These are phyloP conservation scores for Rhodotorula babjevae DNA, from an alignment of 768 basidiomycete genomes.

Conservation along the genomic window DNA sequence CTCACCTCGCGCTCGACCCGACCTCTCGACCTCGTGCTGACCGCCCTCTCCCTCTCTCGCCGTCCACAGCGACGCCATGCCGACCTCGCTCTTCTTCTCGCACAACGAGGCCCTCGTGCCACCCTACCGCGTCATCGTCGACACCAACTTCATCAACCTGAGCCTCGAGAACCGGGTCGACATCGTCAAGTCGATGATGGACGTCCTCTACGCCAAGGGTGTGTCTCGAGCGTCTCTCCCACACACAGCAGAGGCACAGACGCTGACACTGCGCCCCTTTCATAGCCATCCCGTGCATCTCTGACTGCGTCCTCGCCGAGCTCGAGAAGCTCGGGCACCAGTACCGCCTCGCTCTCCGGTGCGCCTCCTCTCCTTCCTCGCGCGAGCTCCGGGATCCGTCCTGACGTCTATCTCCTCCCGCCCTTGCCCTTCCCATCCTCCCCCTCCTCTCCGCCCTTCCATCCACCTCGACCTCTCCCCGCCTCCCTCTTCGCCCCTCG, in stretches of 20 bases:
- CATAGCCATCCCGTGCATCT: conserved; percentile 94
- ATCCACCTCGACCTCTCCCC: neutral
- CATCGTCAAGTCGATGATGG: conserved; percentile 98
- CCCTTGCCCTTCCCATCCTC: conserved; percentile 1
- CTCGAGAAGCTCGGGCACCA: conserved; percentile 94
- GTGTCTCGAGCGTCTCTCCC: conserved; percentile 38
- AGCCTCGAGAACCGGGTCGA: conserved; percentile 96
- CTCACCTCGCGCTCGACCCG: neutral
- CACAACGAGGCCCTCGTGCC: conserved; percentile 95
- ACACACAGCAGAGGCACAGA: too few relatives aligned
- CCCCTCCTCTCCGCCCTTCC: neutral
- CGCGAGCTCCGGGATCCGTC: neutral
- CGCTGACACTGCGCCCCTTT: too few relatives aligned
- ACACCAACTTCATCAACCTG: conserved; percentile 99
- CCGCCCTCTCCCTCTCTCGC: too few relatives aligned
- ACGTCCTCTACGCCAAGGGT: conserved; percentile 98
- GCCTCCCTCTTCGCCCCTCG: neutral
- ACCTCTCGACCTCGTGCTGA: neutral
- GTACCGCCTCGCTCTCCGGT: conserved; percentile 91
- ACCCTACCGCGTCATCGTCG: conserved; percentile 92
- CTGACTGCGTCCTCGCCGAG: conserved; percentile 98
- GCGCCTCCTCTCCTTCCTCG: conserved; percentile 42
- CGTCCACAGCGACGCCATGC: conserved; percentile 63
- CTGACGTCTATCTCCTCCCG: neutral
- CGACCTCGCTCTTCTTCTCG: conserved; percentile 87